These are phyloP conservation scores for Aspergillus sclerotioniger DNA, from an alignment of 495 filamentous ascomycete genomes.

Conservation along the genomic window DNA sequence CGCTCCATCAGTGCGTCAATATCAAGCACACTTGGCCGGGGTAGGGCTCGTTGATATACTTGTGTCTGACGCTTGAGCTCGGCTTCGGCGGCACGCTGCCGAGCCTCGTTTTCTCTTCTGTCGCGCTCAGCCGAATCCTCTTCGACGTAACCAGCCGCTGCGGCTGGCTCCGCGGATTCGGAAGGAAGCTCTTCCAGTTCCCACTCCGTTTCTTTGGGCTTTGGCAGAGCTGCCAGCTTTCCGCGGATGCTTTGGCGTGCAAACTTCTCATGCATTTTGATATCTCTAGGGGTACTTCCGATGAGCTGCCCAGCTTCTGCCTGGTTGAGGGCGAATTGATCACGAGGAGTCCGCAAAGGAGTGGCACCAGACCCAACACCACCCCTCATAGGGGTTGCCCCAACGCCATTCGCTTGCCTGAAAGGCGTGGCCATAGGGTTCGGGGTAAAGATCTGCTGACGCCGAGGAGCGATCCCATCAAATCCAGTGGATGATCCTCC, in stretches of 20 bases:
- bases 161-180: constrained; percentile 64
- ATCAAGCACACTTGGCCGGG: constrained; percentile 73
- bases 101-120: constrained; percentile 62
- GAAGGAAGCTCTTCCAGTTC: constrained; percentile 86
- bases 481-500: constrained; percentile 82
- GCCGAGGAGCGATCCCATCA: constrained; percentile 78
- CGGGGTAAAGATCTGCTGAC: constrained; percentile 79
- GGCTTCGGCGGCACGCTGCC: constrained; percentile 67
- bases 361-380: constrained; percentile 69
- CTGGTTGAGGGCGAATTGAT: constrained; percentile 82
- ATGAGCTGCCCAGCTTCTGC: constrained; percentile 60
- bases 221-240: constrained; percentile 80
- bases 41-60: constrained; percentile 80
- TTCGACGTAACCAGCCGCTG: constrained; percentile 53
- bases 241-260: constrained; percentile 63
- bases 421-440: constrained; percentile 95
- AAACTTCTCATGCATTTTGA: constrained; percentile 69
- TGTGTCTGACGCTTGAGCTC: constrained; percentile 85
- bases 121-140: constrained; percentile 88
- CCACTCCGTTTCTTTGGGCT: constrained; percentile 87
- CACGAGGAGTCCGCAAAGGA: constrained; percentile 86
- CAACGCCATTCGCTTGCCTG: constrained; percentile 64
- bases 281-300: constrained; percentile 74
- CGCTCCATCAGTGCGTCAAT: constrained; percentile 62
- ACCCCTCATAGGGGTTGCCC: constrained; percentile 66